Base-by-base conservation (phyloP, 352 stramenopile genomes). In the Pythium brachiatum region DNA sequence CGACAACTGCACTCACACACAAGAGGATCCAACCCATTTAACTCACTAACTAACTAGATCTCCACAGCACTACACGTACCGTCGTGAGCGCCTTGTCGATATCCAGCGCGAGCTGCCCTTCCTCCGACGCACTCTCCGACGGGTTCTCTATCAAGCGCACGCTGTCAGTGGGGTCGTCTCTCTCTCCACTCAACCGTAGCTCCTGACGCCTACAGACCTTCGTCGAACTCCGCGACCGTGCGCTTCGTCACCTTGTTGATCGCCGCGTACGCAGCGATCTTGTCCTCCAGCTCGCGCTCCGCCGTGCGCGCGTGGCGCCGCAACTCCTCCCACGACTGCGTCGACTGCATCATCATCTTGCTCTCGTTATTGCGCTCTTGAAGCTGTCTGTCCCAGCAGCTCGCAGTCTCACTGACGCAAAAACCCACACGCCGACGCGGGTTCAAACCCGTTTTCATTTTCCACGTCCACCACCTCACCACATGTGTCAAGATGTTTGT, bases 281-380 rank as follows among this genome's bases (percentile, higher is more conserved):
- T 94, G 57, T 93, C 85, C 70, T 92, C 87, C 50, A 95, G 72
- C 53, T 80, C 75, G 26, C 74, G 81, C 72, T 95, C 87, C n/a
- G 84, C 77, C 8, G 74, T 69, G 59, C 85, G 78, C 54, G 87
- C 87, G 25, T 76, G 74, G 48, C 75, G 81, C 43, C 83, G 75
- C 48, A 95, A 71, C 11, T 94, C 81, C 47, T 95, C 87, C 87
- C 87, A 95, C 56, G 82, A 80, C 44, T 73, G 68, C 54, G 78
- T 78, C 55, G 70, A 59, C 60, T 76, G 73, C 75, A 87, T 78
- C 81, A 91, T 94, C 72, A 60, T 73, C 15, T 46, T 50, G 29
- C 11, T n/a, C 31, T 25, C 6, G 29, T 15, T 32, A 20, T 11
- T 15, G 32, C 32, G 26, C 29, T 38, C 53, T 69, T 64, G 56